Evolutionary conservation across 495 filamentous ascomycete species (phyloP).

Genomic region (Aspergillus indologenus): DNA sequence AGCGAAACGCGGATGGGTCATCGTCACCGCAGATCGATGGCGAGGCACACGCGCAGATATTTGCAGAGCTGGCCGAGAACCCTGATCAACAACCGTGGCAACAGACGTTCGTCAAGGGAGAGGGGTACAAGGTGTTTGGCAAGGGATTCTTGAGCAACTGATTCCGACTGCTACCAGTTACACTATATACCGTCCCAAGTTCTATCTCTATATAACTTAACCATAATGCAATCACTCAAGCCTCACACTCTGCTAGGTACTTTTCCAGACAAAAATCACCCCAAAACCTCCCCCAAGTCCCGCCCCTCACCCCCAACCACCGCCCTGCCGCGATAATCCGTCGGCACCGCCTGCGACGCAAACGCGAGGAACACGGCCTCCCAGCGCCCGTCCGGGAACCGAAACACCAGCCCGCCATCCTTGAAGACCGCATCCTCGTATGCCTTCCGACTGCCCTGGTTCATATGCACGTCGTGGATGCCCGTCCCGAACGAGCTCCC

Average conservation of each 20-base stretch:
- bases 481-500: neutral
- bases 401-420: neutral
- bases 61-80: slow-evolving; percentile 33
- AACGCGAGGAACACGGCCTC: neutral
- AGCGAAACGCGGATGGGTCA: slow-evolving; percentile 41
- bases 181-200: no score
- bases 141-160: no score
- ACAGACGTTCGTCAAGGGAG: slow-evolving; percentile 45
- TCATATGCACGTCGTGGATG: neutral
- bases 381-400: neutral
- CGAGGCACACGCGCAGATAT: slow-evolving; percentile 41
- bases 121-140: slow-evolving; percentile 40
- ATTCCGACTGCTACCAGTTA: no score
- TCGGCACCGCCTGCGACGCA: neutral
- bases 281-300: neutral
- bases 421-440: neutral
- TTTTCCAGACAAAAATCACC: neutral
- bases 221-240: no score
- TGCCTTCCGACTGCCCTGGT: neutral
- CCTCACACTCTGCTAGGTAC: no score
- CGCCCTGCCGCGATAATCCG: neutral
- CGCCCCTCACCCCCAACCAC: neutral
- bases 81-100: slow-evolving; percentile 41
- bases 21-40: slow-evolving; percentile 30
- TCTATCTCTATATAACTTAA: no score